A percentile compares a stretch with the other conserved stretches of the same genome.
Conservation (phyloP, 192 early-diverging fungal genomes). For the Phlyctochytrium arcticum region DNA sequence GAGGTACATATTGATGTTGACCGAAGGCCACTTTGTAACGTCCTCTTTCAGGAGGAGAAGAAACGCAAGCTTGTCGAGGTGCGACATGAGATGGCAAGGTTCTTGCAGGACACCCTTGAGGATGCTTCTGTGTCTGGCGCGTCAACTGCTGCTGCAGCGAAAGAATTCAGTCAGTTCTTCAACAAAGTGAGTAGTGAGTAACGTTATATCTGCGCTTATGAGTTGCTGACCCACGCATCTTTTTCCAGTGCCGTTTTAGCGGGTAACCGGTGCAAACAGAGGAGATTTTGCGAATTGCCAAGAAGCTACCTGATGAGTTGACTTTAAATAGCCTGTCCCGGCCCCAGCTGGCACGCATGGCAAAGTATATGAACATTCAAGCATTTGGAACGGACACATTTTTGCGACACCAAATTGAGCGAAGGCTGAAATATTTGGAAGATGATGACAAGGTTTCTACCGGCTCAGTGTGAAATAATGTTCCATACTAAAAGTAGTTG, state of each 20-base stretch:
- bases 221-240: neutral
- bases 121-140: slow-evolving; percentile 70
- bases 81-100: slow-evolving; percentile 90
- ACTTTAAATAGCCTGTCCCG: slow-evolving; percentile 90
- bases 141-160: slow-evolving; percentile 44
- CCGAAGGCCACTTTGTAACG: too few relatives aligned
- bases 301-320: slow-evolving; percentile 89
- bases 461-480: too few relatives aligned
- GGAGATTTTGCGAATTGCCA: slow-evolving; percentile 78
- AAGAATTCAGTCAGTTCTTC: slow-evolving; percentile 74
- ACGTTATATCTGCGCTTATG: neutral
- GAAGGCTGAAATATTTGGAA: slow-evolving; percentile 79
- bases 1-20: slow-evolving; percentile 58
- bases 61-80: slow-evolving; percentile 86
- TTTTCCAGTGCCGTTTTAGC: slow-evolving; percentile 17
- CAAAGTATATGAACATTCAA: slow-evolving; percentile 91
- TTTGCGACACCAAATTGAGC: slow-evolving; percentile 87
- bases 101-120: slow-evolving; percentile 91
- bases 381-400: slow-evolving; percentile 98
- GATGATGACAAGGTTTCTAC: slow-evolving; percentile 71
- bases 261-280: slow-evolving; percentile 78
- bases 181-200: slow-evolving; percentile 48
- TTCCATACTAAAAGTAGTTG: slow-evolving; percentile 13
- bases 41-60: slow-evolving; percentile 78
- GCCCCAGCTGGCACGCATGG: slow-evolving; percentile 93